Evolutionary conservation across 805 yeast species (phyloP), one percentile per base, ranked within the genome.

Genomic region (Schizosaccharomyces osmophilus): DNA sequence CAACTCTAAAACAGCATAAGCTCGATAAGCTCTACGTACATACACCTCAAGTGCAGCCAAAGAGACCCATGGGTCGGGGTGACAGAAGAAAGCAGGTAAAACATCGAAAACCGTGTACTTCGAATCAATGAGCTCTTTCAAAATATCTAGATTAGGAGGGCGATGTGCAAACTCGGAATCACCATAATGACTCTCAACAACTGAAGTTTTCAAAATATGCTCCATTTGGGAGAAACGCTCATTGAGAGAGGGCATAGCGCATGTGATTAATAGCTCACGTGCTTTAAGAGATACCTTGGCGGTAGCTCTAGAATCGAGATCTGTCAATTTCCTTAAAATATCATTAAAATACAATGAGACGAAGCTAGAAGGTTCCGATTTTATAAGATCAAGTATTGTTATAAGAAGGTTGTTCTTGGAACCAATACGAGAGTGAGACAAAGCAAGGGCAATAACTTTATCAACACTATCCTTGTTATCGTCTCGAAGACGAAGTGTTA

Each of bases 191-290:
- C 94, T 80, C 67, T 85, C 88, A 67, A 89, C 85, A 59, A 93
- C 97, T 45, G 96, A 83, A 9, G 94, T 82, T 72, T 87, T 82
- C 73, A 93, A 79, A 68, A 93, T 93, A 72, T 90, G 97, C 75
- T 94, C 97, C 70, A 93, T 79, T 76, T 94, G 98, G 72, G 90
- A 97, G 41, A 95, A 84, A 76, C 97, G 83, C 74, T 93, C 99
- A 73, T 86, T 82, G 65, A 88, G 83, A 3, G 97, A 88, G 48
- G 99, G 99, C 74, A 93, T 78, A 39, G 97, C 87, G 72, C 97
- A 93, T 77, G 89, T 95, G 68, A 93, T 93, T 68, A 93, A 79
- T 63, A 94, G 85, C 74, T 94, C 99, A 71, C 97, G 82, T 1
- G 97, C 97, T 73, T 87, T 88, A 69, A 93, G 77, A 32, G 95